Conservation (phyloP, 2,329 filamentous ascomycete genomes). For the Cryphonectria nitschkei region DNA sequence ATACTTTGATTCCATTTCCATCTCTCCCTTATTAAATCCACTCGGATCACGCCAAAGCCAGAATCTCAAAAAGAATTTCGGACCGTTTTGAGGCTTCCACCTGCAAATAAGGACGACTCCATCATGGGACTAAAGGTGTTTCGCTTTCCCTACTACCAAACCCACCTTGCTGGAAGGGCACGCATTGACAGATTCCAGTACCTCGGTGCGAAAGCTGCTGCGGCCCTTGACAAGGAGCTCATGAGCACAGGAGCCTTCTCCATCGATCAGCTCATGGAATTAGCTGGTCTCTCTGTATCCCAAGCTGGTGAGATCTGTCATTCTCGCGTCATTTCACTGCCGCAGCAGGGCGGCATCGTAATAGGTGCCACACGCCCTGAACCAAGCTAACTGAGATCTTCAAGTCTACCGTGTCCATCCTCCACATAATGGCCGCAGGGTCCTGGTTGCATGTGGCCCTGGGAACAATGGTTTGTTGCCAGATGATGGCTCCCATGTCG, state of each 20-base stretch:
- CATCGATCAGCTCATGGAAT: conserved; percentile 95
- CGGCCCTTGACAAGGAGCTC: conserved; percentile 87
- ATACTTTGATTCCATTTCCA: background rate
- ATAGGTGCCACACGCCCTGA: background rate
- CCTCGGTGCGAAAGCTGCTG: conserved; percentile 83
- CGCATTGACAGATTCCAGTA: conserved; percentile 59
- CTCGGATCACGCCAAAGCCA: background rate
- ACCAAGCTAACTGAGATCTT: conserved; percentile 1
- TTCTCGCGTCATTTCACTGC: background rate
- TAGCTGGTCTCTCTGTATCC: conserved; percentile 90
- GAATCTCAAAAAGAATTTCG: background rate
- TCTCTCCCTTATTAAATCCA: background rate
- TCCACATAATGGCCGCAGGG: conserved; percentile 66
- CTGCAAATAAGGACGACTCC: background rate
- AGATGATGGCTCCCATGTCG: background rate
- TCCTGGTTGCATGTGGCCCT: conserved; percentile 91
- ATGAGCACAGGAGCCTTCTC: conserved; percentile 90
- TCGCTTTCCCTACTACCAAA: background rate
- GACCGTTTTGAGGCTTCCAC: background rate
- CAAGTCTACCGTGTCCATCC: conserved; percentile 88
- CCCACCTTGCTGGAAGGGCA: conserved; percentile 6
- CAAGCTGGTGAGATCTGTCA: conserved; percentile 69
- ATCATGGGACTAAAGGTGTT: conserved; percentile 41
- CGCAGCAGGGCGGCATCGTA: too few relatives aligned
- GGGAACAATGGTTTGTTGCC: conserved; percentile 64